These are phyloP conservation scores for Solanum appendiculatum DNA, from an alignment of 257 asterid genomes.

Conservation along the genomic window DNA sequence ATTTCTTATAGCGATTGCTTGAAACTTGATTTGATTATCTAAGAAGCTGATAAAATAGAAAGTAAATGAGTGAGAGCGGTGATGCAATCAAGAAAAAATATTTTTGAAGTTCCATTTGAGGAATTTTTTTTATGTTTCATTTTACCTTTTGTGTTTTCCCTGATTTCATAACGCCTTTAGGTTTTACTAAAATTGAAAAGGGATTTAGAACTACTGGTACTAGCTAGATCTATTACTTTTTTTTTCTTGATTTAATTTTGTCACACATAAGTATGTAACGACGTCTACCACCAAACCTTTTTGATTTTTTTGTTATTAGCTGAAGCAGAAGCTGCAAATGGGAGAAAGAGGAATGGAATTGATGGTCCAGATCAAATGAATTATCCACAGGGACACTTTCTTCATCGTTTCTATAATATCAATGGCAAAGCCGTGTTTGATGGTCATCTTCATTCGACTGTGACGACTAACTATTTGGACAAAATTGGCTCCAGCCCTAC, in stretches of 20 bases:
- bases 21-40: background rate
- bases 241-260: background rate
- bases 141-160: background rate
- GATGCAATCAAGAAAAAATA: background rate
- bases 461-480: background rate
- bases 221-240: background rate
- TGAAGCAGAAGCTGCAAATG: conserved; percentile 9
- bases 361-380: background rate
- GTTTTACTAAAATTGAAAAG: background rate
- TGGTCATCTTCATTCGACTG: background rate
- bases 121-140: background rate
- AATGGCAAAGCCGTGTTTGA: background rate
- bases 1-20: background rate
- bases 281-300: background rate
- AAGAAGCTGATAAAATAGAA: background rate
- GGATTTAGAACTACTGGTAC: background rate
- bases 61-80: background rate
- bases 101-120: background rate
- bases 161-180: background rate
- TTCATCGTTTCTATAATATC: background rate
- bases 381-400: background rate
- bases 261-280: background rate
- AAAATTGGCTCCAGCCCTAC: background rate
- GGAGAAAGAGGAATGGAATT: conserved; percentile 3
- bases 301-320: background rate